A percentile compares a stretch with the other conserved stretches of the same genome.
Evolutionary conservation across 2,329 filamentous ascomycete genomes (phyloP).

Genomic region (Diaporthe caulivora): DNA sequence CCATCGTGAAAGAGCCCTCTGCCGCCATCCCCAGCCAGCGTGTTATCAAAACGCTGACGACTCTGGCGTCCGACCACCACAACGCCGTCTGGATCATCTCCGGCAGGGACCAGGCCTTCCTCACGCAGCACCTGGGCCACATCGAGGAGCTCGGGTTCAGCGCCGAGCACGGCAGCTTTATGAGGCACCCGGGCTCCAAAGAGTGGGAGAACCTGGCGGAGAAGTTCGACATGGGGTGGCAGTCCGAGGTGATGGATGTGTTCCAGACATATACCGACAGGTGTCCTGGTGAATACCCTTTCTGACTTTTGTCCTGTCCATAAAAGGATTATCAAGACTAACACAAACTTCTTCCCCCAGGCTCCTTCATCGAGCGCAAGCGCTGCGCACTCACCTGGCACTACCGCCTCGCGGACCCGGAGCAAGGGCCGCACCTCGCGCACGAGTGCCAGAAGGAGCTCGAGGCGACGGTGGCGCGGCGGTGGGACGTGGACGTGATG

Average conservation of each 20-base stretch:
- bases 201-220: slow-evolving; percentile 93
- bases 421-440: slow-evolving; percentile 84
- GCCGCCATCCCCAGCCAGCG: slow-evolving; percentile 89
- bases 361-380: slow-evolving; percentile 94
- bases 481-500: slow-evolving; percentile 97
- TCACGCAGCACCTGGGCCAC: slow-evolving; percentile 92
- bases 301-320: too few relatives aligned
- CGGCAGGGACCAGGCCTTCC: slow-evolving; percentile 91
- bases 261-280: slow-evolving; percentile 92
- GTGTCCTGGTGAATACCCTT: slow-evolving; percentile 75
- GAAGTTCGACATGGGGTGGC: slow-evolving; percentile 91
- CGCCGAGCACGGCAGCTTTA: slow-evolving; percentile 96
- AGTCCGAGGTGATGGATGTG: slow-evolving; percentile 82
- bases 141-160: slow-evolving; percentile 91
- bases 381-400: slow-evolving; percentile 97
- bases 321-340: slow-evolving; percentile 41
- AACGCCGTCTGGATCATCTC: slow-evolving; percentile 99
- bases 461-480: slow-evolving; percentile 79
- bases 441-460: slow-evolving; percentile 85
- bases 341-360: slow-evolving; percentile 53
- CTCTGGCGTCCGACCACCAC: slow-evolving; percentile 80
- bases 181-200: slow-evolving; percentile 80
- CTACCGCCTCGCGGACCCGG: slow-evolving; percentile 90
- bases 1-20: slow-evolving; percentile 92
- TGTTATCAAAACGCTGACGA: slow-evolving; percentile 83